Conservation (phyloP, 2,329 filamentous ascomycete genomes). For the Elsinoe fawcettii region DNA sequence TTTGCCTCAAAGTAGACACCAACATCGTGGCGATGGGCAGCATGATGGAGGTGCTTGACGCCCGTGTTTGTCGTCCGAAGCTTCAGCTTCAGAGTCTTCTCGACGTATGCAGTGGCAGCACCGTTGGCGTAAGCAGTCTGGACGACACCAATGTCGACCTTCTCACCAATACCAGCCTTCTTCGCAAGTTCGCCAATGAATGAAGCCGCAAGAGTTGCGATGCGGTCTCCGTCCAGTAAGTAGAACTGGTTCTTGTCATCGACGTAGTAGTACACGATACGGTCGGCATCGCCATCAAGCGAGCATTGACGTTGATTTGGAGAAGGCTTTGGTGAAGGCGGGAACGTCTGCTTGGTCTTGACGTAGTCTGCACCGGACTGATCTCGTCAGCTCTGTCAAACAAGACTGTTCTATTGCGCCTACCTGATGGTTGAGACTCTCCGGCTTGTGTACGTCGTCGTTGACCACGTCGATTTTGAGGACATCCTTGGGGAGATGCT, state of each 20-base stretch:
- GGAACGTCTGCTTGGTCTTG: conserved; percentile 91
- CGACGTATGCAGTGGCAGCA: conserved; percentile 83
- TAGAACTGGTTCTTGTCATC: conserved; percentile 77
- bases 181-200: conserved; percentile 86
- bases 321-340: conserved; percentile 69
- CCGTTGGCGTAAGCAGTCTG: conserved; percentile 98
- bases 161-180: conserved; percentile 67
- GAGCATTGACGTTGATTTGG: conserved; percentile 77
- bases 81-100: conserved; percentile 77
- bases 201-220: conserved; percentile 84
- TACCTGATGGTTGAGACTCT: conserved; percentile 81
- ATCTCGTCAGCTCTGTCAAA: background rate
- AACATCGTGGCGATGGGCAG: conserved; percentile 88
- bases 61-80: conserved; percentile 91
- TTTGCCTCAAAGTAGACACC: conserved; percentile 99
- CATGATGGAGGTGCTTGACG: conserved; percentile 96
- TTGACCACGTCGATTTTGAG: conserved; percentile 84
- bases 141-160: conserved; percentile 85
- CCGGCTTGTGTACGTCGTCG: conserved; percentile 83
- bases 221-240: conserved; percentile 92
- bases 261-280: conserved; percentile 89
- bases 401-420: conserved; percentile 25
- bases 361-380: conserved; percentile 94
- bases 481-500: conserved; percentile 66
- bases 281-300: conserved; percentile 90